A percentile compares a stretch with the other conserved stretches of the same genome.
phyloP scores from a whole-genome alignment of 805 yeast genomes.

The Hanseniaspora meyeri region DNA sequence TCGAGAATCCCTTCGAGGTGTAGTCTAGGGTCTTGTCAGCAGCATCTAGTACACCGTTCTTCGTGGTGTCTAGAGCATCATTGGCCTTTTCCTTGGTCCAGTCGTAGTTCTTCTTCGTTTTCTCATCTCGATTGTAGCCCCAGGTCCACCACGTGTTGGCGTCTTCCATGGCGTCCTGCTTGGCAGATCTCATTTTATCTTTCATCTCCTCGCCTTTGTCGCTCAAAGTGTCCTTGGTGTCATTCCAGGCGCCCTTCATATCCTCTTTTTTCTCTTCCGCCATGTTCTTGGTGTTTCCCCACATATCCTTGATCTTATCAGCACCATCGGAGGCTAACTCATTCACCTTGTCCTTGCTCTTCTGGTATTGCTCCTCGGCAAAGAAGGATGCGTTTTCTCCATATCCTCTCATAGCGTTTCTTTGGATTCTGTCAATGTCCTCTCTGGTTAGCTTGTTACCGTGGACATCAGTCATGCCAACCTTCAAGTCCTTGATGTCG shows the following conservation, averaged over 20 bases:
- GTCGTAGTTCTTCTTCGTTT: slow-evolving; percentile 23
- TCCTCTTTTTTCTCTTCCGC: slow-evolving; percentile 25
- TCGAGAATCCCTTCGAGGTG: not conserved
- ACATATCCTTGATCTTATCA: not conserved
- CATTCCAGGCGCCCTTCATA: slow-evolving; percentile 28
- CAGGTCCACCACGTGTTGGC: slow-evolving; percentile 18
- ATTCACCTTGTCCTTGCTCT: slow-evolving; percentile 19
- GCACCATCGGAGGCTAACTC: not conserved
- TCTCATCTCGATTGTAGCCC: slow-evolving; percentile 17
- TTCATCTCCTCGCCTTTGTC: slow-evolving; percentile 24
- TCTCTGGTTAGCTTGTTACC: slow-evolving; percentile 17
- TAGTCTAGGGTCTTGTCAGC: slow-evolving; percentile 4
- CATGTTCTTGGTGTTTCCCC: slow-evolving; percentile 26
- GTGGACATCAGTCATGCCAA: not conserved
- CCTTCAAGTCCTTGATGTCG: not conserved
- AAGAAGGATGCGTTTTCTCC: slow-evolving; percentile 36
- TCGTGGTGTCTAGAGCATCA: not conserved
- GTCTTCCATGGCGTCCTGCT: slow-evolving; percentile 21
- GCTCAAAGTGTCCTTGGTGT: slow-evolving; percentile 29
- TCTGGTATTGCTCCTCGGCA: slow-evolving; percentile 33
- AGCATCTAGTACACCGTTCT: not conserved
- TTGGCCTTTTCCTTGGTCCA: not conserved
- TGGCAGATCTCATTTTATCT: slow-evolving; percentile 16
- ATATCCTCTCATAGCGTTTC: slow-evolving; percentile 33
- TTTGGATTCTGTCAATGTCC: slow-evolving; percentile 26